These are phyloP conservation scores for Suillus fuscotomentosus DNA, from an alignment of 768 basidiomycete genomes.

Conservation along the genomic window DNA sequence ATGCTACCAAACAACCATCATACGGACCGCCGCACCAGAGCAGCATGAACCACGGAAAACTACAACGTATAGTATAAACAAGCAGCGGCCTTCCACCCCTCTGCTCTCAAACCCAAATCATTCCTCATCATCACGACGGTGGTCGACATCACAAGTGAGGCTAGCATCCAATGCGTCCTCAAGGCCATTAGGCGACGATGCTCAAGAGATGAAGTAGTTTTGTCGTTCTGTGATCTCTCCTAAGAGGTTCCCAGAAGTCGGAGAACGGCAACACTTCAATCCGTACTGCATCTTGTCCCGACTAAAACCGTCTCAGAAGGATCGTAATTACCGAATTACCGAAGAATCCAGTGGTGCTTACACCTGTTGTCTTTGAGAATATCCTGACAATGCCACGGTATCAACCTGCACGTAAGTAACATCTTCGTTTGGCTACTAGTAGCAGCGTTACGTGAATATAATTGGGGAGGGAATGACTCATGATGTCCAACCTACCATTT, in stretches of 20 bases:
- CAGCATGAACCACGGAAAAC: too few relatives aligned
- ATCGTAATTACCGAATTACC: not conserved
- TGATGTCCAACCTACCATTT: not conserved
- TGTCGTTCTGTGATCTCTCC: too few relatives aligned
- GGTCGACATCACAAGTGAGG: too few relatives aligned
- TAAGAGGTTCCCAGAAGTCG: not conserved
- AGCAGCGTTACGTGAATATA: not conserved
- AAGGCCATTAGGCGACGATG: not conserved
- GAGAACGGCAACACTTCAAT: not conserved
- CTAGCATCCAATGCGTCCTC: not conserved
- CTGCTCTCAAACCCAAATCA: too few relatives aligned
- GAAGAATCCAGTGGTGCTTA: not conserved
- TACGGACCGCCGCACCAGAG: too few relatives aligned
- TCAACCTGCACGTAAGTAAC: not conserved
- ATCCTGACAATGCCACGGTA: not conserved
- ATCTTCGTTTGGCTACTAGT: not conserved
- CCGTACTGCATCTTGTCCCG: not conserved
- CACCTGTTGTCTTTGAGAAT: not conserved
- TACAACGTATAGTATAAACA: too few relatives aligned
- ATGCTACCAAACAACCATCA: too few relatives aligned
- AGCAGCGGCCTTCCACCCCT: too few relatives aligned
- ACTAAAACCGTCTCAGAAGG: not conserved
- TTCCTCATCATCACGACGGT: too few relatives aligned
- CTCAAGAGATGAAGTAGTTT: not conserved
- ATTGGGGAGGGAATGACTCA: not conserved